A percentile compares a stretch with the other conserved stretches of the same genome.
Evolutionary conservation across 2,329 filamentous ascomycete genomes (phyloP).

Genomic region (Amylocarpus encephaloides): DNA sequence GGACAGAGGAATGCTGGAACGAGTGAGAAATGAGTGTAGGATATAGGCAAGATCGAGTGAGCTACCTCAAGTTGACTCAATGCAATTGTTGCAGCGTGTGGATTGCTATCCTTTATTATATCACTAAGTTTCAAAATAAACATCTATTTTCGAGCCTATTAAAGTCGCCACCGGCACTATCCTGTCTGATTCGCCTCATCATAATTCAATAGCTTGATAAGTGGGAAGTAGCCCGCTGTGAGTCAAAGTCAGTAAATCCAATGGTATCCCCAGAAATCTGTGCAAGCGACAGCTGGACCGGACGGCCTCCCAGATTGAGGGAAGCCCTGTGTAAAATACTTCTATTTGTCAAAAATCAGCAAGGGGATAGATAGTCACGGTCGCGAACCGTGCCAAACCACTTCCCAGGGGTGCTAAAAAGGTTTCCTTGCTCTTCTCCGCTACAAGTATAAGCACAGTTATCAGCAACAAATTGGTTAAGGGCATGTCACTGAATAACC

Average conservation of each 20-base stretch:
- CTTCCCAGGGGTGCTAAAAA: slow-evolving; percentile 67
- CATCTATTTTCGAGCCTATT: too few species aligned
- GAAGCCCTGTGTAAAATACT: slow-evolving; percentile 42
- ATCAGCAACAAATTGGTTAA: slow-evolving; percentile 41
- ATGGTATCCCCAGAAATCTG: slow-evolving; percentile 37
- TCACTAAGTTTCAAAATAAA: too few species aligned
- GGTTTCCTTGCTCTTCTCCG: slow-evolving; percentile 68
- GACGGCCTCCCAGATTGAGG: slow-evolving; percentile 41
- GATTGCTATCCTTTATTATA: too few species aligned
- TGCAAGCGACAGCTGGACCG: slow-evolving; percentile 39
- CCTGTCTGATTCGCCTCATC: slow-evolving; percentile 45
- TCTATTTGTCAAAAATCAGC: slow-evolving; percentile 22
- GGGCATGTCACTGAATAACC: slow-evolving; percentile 42
- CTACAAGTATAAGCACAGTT: slow-evolving; percentile 47
- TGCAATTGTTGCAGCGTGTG: too few species aligned
- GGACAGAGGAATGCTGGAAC: too few species aligned
- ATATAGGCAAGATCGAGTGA: too few species aligned
- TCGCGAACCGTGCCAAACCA: slow-evolving; percentile 63
- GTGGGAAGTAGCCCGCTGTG: slow-evolving; percentile 40
- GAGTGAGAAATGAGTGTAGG: too few species aligned
- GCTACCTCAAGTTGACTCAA: too few species aligned
- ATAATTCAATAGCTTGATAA: slow-evolving; percentile 46
- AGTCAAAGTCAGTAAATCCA: slow-evolving; percentile 48
- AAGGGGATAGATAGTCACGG: slow-evolving; percentile 9
- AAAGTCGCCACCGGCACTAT: slow-evolving; percentile 21